Percentiles rank a stretch among this genome's conserved stretches.
Evolutionary conservation across 2,329 filamentous ascomycete species (phyloP).

Genomic region (Arthrobotrys pseudoclavata): DNA sequence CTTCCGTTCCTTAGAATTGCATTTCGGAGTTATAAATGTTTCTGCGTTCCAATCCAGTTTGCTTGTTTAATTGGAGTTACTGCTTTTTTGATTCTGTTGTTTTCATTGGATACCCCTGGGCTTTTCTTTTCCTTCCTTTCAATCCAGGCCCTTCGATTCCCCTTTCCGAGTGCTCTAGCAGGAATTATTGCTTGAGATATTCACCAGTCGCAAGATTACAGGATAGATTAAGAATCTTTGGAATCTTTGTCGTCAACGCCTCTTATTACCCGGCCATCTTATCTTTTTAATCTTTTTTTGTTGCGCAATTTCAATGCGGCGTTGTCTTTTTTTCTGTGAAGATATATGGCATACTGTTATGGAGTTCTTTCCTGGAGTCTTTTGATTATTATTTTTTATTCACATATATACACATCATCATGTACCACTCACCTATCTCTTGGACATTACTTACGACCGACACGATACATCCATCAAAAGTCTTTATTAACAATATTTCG

Average conservation of each 20-base stretch:
- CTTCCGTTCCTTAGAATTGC: not conserved
- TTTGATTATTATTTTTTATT: not conserved
- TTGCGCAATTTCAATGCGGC: conserved; percentile 6
- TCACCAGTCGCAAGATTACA: conserved; percentile 8
- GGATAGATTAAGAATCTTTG: conserved; percentile 24
- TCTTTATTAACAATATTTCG: not conserved
- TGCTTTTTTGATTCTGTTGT: conserved; percentile 1
- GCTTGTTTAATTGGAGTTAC: conserved; percentile 1
- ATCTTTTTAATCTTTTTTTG: conserved; percentile 1
- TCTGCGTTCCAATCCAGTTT: not conserved
- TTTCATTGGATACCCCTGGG: conserved; percentile 29
- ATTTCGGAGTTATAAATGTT: conserved; percentile 36
- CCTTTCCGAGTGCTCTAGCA: not conserved
- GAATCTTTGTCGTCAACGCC: conserved; percentile 8
- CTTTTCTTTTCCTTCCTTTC: conserved; percentile 10
- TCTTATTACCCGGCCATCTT: not conserved
- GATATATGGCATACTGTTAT: conserved; percentile 15
- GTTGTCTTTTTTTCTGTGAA: conserved; percentile 20
- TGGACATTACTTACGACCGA: not conserved
- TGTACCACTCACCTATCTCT: not conserved
- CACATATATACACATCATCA: not conserved
- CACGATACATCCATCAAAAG: not conserved
- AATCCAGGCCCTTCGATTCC: conserved; percentile 5
- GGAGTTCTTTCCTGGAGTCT: conserved; percentile 25
- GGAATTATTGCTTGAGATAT: not conserved